Evolutionary conservation across 768 basidiomycete genomes (phyloP).

Genomic region (Leccinum sublutescens): DNA sequence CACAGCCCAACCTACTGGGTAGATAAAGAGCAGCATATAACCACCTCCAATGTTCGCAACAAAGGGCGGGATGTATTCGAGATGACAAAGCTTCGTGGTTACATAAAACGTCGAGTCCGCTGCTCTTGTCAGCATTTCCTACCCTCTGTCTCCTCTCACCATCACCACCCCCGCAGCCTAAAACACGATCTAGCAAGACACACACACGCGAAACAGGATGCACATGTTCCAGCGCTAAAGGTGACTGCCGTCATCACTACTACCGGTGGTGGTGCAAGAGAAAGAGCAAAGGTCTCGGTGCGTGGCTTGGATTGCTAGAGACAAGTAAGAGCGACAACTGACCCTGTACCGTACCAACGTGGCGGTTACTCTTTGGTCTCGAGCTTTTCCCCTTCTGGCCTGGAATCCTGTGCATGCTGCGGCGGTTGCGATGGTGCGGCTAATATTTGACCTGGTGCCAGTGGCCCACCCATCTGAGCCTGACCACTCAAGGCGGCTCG

Average conservation of each 20-base stretch:
- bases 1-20: not conserved
- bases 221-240: conserved; percentile 1
- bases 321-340: not conserved
- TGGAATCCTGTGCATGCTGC: conserved; percentile 21
- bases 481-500: conserved; percentile 60
- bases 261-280: conserved; percentile 11
- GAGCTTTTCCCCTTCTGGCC: conserved; percentile 28
- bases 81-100: conserved; percentile 37
- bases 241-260: conserved; percentile 10
- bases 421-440: conserved; percentile 23
- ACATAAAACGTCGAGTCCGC: conserved; percentile 32
- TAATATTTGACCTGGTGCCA: conserved; percentile 31
- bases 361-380: conserved; percentile 28
- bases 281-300: conserved; percentile 7
- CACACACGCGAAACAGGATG: not conserved
- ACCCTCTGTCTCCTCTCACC: conserved; percentile 35
- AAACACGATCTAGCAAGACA: not conserved
- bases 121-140: conserved; percentile 36
- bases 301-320: conserved; percentile 11
- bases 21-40: not conserved
- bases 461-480: conserved; percentile 31
- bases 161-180: conserved; percentile 16
- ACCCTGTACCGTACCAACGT: not conserved
- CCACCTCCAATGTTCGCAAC: not conserved
- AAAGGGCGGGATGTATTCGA: not conserved